Evolutionary conservation across 495 filamentous ascomycete genomes (phyloP), one percentile per base, ranked within the genome.

Genomic region (Penicillium riverlandense): DNA sequence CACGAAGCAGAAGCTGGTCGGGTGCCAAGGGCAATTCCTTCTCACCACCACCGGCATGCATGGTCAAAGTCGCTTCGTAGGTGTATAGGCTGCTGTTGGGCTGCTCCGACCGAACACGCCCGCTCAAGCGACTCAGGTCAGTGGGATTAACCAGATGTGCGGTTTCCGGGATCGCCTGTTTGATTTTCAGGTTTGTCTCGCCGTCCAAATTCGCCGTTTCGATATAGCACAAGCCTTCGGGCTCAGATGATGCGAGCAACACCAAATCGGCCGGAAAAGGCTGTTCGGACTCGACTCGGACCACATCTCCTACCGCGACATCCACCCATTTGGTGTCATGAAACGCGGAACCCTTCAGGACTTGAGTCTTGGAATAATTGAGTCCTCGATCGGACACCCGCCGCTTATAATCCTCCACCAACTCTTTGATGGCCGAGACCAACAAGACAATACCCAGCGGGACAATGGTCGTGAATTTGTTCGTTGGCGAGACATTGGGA

Each of bases 71-170:
- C 35, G 89, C 94, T 65, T 99, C 94, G 61, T 96, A 99, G 4
- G 94, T 99, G 59, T 99, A 99, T 32, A 99, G 70, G 63, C 89
- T 96, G 69, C 90, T 96, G 71, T 99, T 99, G 13, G 94, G 94
- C 63, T 97, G 94, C 65, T 99, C 94, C 27, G 92, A 97, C 40
- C 88, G 81, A 49, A 97, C 65, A 43, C 84, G 84, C 14, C 94
- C 94, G 37, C 86, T 86, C 37, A 97, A 63, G 11, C 94, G 76
- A 59, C 90, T 88, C 43, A 99, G 68, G 45, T 97, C 92, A 45
- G 74, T 80, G 8, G 90, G 83, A 53, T 85, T 94, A 43, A 97
- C 92, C 44, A 96, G 69, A 47, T 85, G 76, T 41, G 84, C 81
- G 1, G 94, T 97, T 69, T 99, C 94, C 2, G 94, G 92, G 40